Base-by-base conservation (phyloP, 768 basidiomycete species). In the Suillus hirtellus region DNA sequence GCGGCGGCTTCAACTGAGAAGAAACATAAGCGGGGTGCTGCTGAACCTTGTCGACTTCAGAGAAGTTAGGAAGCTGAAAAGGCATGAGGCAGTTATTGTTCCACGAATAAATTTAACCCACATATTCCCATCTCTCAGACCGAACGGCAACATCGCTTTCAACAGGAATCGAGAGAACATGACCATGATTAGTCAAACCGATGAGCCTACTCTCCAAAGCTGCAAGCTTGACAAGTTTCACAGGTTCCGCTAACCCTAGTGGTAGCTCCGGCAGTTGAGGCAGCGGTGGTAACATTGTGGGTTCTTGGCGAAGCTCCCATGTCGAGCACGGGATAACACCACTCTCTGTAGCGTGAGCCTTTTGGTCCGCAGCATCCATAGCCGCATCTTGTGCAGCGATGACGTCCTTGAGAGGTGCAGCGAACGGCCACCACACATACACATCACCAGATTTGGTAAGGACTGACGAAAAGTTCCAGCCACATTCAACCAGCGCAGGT, bases 161-260 rank as follows among this genome's bases (percentile, higher is more conserved):
- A 44, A 87, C 79, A 38, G 78, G 66, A 68, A 86, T 87, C 69
- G 86, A 86, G 65, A 93, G 77, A 56, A 96, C 90, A 71, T 92
- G 89, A 0, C 92, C 92, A 42, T 83, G 76, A 69, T 90, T 87
- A 15, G 94, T 95, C 68, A 99, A 76, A 14, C 89, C 95, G 63
- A 96, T 77, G 34, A 97, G 72, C 67, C 86, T 83, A 55, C 81
- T 79, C 60, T 92, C 87, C 65, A 94, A 82, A 4, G 86, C 90
- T 10, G 93, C 95, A 50, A 99, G 88, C 74, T 93, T 88, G 40
- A 93, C 81, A 43, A 97, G 80, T 71, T 80, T 81, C 15, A 76
- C 78, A 38, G 74, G 72, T 52, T 71, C 62, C 40, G 73, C 70
- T 37, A 73, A 65, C 47, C 70, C 67, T 56, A 67, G 60, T 44